Base-by-base conservation (phyloP, 2,329 filamentous ascomycete genomes). In the Phyllosticta citribraziliensis region DNA sequence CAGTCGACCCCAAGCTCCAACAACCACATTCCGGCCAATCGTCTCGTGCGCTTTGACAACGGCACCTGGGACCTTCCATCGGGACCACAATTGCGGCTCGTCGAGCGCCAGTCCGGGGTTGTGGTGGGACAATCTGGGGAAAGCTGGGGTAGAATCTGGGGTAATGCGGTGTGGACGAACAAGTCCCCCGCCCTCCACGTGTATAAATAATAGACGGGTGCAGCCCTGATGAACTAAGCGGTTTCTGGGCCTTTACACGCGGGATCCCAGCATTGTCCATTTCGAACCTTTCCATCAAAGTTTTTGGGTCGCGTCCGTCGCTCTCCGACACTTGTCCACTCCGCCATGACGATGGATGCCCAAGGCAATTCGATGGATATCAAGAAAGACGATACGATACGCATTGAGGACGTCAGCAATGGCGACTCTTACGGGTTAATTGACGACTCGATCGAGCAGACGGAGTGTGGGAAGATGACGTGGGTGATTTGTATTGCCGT, bases 381-480 rank as follows among this genome's bases (percentile, higher is more conserved):
- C 33, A 60, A 60, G 57, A 19, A 47, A 52, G 57, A 59, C 10
- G 57, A 51, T 51, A 53, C 55, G 17, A 19, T 60, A 20, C 57
- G 55, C 22, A 55, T 60, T 22, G 57, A 55, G 22, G 22, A 47
- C 17, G 40, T 47, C 1, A n/a, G 17, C 40, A n/a, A 47, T 47
- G 40, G 40, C 40, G 40, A 47, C 17, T 47, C 40, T n/a, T 50
- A 60, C 24, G 17, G 20, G 5, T 8, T 3, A 24, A 24, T 60
- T n/a, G 57, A 60, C 19, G 64, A 66, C 51, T 63, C 62, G 14
- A 65, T 66, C 19, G 64, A 66, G 55, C 62, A 65, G 47, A 65
- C 64, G 52, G 63, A 65, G 55, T 61, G 62, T 17, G 62, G 61
- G 35, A 62, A 60, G 24, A 63, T 60, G 56, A 59, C 63, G 4